Base-by-base conservation (phyloP, 2,329 filamentous ascomycete species). In the Pseudogymnoascus sp. region DNA sequence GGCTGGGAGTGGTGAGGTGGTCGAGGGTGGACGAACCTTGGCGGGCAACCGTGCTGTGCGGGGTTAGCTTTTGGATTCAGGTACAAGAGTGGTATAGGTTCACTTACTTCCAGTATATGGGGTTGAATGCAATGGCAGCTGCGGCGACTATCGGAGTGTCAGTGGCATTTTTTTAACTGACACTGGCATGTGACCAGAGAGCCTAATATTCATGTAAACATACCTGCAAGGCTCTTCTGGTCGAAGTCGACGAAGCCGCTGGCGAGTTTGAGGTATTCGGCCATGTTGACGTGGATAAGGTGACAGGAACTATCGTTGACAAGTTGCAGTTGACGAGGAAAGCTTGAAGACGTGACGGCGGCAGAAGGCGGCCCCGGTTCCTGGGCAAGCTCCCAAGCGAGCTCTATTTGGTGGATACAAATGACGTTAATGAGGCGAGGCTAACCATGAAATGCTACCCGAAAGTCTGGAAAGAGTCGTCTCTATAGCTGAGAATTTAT, bases 91-190 rank as follows among this genome's bases (percentile, higher is more conserved):
- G 45, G 40, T 49, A 66, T 64, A 60, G 49, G 65, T 37, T 8
- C 61, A 83, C 90, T 81, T 83, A 96, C 93, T 99, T 99, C 95
- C 95, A 99, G 77, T 97, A 97, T n/a, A 95, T 88, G 21, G 95
- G 95, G 77, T 99, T 99, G 78, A 99, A 97, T 59, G 88, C 83
- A 77, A 99, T 96, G 61, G 90, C 84, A 62, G 81, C 82, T 58
- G 88, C 90, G 69, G 91, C 90, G 69, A 95, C 93, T 96, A 68
- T 63, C 37, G 49, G 9, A 40, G 52, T 61, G 38, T 45, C 33
- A 63, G 43, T 63, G 23, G n/a, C 61, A 60, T 59, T 66, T 65
- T 69, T 65, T 61, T 67, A 66, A 58, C 33, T 38, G 43, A 33
- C 38, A 61, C 66, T 69, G 55, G 63, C 45, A 16, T 60, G 59